phyloP scores from a whole-genome alignment of 805 yeast genomes.

The Blastobotrys mokoenaii region DNA sequence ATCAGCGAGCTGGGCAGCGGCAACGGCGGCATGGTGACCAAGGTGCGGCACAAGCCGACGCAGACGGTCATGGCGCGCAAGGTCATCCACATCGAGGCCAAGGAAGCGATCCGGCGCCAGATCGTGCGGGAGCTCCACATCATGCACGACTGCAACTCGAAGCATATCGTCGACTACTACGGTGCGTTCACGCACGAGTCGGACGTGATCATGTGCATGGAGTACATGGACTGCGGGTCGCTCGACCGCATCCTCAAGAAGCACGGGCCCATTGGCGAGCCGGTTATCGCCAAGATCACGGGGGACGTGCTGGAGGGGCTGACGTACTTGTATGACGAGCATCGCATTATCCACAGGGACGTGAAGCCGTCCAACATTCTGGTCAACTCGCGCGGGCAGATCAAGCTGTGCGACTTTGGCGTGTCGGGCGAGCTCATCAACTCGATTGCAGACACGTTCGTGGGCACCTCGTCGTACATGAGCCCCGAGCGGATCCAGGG shows the following conservation, averaged over 20 bases:
- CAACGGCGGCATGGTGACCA: conserved; percentile 85
- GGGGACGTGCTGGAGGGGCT: conserved; percentile 73
- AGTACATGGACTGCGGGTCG: conserved; percentile 91
- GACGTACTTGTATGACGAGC: conserved; percentile 69
- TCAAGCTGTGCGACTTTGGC: conserved; percentile 94
- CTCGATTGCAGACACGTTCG: conserved; percentile 95
- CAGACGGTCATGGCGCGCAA: conserved; percentile 87
- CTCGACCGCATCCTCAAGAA: conserved; percentile 65
- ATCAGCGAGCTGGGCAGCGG: conserved; percentile 83
- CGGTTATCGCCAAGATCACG: conserved; percentile 64
- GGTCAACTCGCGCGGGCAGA: conserved; percentile 75
- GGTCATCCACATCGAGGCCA: conserved; percentile 76
- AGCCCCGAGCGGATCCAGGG: conserved; percentile 98
- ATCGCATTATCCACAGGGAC: conserved; percentile 89
- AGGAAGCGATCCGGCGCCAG: conserved; percentile 69
- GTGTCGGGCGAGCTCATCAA: conserved; percentile 87
- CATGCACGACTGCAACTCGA: conserved; percentile 77
- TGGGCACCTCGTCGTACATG: conserved; percentile 96
- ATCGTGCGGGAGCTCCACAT: conserved; percentile 82
- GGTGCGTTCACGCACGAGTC: conserved; percentile 72
- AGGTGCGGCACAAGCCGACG: conserved; percentile 82
- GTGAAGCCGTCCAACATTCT: conserved; percentile 93
- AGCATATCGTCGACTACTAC: conserved; percentile 79
- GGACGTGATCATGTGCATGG: conserved; percentile 88
- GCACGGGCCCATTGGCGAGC: conserved; percentile 58